Percentiles rank a stretch among this genome's conserved stretches.
phyloP scores from a whole-genome alignment of 441 rosid species.

The Omphalea diandra region DNA sequence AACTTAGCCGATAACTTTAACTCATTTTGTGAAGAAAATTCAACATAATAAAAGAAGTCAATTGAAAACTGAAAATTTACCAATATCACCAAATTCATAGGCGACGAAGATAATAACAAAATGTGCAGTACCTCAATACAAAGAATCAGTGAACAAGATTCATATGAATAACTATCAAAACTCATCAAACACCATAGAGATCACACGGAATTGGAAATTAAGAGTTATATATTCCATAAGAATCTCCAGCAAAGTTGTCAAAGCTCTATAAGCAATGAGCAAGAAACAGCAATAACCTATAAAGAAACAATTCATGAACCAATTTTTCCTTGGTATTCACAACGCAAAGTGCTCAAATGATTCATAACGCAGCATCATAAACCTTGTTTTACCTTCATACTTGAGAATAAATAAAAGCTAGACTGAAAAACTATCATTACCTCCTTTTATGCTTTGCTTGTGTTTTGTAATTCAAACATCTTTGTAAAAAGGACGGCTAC shows the following conservation, averaged over 20 bases:
- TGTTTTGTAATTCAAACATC: conserved; percentile 80
- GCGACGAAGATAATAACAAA: background rate
- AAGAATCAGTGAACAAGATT: background rate
- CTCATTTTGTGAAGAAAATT: conserved; percentile 4
- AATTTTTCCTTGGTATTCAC: background rate
- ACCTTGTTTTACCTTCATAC: background rate
- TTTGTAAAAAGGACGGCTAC: conserved; percentile 84
- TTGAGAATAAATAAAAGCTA: background rate
- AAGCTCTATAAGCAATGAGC: background rate
- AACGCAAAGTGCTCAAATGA: background rate
- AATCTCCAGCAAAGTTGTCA: background rate
- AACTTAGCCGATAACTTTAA: conserved; percentile 24
- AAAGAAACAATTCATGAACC: conserved; percentile 2
- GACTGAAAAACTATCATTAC: conserved; percentile 37
- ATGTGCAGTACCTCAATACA: background rate
- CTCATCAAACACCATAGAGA: background rate
- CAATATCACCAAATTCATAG: background rate
- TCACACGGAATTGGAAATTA: background rate
- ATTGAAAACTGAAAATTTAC: conserved; percentile 14
- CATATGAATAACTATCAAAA: background rate
- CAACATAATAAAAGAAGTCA: conserved; percentile 16
- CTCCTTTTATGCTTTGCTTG: conserved; percentile 75
- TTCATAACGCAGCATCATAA: too few species aligned
- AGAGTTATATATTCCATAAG: background rate
- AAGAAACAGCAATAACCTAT: background rate